phyloP scores from a whole-genome alignment of 768 basidiomycete species.

The Amanita subjunquillea region DNA sequence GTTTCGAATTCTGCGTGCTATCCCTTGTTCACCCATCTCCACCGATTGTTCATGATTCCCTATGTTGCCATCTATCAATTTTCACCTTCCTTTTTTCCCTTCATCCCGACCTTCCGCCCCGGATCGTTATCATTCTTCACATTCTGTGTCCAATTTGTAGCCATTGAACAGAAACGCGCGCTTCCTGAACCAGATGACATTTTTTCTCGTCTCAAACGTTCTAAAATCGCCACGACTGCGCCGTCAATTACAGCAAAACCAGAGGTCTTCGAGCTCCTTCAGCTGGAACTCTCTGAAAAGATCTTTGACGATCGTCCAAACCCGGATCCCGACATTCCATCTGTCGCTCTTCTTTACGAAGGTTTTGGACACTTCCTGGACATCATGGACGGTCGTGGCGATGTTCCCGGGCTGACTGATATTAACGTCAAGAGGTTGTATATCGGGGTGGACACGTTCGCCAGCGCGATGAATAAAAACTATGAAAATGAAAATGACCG shows the following conservation, averaged over 20 bases:
- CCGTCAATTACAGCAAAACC: neutral
- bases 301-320: conserved; percentile 1
- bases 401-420: conserved; percentile 4
- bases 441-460: conserved; percentile 8
- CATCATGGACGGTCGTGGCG: conserved; percentile 9
- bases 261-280: neutral
- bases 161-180: neutral
- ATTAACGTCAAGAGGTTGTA: conserved; percentile 3
- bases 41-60: too few species aligned
- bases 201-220: neutral
- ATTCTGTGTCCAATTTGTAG: neutral
- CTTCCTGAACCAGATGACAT: neutral
- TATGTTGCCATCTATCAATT: too few species aligned
- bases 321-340: conserved; percentile 6
- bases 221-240: neutral
- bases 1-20: too few species aligned
- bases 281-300: neutral
- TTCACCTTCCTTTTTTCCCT: too few species aligned
- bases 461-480: conserved; percentile 6
- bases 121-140: too few species aligned
- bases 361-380: conserved; percentile 16
- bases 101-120: too few species aligned
- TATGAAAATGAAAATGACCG: conserved; percentile 2
- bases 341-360: conserved; percentile 13
- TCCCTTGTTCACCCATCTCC: too few species aligned